Base-by-base conservation (phyloP, 768 basidiomycete species). In the Russula lepida region DNA sequence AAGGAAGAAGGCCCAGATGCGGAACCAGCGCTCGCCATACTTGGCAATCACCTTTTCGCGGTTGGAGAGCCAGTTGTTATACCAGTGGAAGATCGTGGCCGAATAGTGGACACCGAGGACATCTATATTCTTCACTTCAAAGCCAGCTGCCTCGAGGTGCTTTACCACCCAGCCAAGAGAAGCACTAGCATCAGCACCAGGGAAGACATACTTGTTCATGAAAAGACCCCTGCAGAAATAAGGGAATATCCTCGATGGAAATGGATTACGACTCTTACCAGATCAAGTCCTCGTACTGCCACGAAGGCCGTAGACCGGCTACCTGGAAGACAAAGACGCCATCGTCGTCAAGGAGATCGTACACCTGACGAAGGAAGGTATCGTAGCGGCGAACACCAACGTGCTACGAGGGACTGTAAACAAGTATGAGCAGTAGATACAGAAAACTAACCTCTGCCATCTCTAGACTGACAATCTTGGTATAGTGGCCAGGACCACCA, bases 121-220 rank as follows among this genome's bases (percentile, higher is more conserved):
- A 63, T 99, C 97, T 57, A 95, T 77, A 68, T 89, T 92, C 78
- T 97, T 98, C 63, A 98, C 86, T 72, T 99, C 97, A 67, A 98
- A 98, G 63, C 95, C 95, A 60, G 90, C 93, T 30, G 78, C 77
- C 75, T 98, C 94, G 53, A 94, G 84, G 77, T 91, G 80, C 30
- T 76, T 81, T 62, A 99, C 81, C 58, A 97, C 93, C 95, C 95
- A 98, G 43, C 89, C 92, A 32, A 98, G 86, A 21, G 95, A 91
- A 73, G 92, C 92, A 2, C 88, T 92, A 0, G 97, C 97, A 69
- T 99, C 97, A 3, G 95, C 97, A 70, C 95, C 95, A 48, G 97
- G 95, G 86, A 99, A 99, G 71, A 99, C 76, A 67, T 99, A 98
- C 70, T 94, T 94, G 83, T 91, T 95, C 92, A 95, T 95, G 79